Base-by-base conservation (phyloP, 225 moss, liverwort and hornwort genomes). In the Sphagnum contortum region DNA sequence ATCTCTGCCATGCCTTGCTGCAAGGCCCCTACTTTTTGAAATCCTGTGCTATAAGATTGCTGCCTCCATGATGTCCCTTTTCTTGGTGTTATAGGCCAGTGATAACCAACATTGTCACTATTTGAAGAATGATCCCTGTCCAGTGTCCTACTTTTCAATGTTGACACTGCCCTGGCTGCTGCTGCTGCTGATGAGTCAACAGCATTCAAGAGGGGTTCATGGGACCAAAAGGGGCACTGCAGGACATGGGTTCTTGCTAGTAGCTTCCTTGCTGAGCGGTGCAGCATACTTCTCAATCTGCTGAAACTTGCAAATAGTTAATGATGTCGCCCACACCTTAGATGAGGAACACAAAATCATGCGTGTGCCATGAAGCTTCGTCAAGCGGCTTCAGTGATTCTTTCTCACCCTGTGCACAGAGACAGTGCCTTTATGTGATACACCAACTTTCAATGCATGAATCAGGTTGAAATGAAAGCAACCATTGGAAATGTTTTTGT, bases 1-100 rank as follows among this genome's bases (percentile, higher is more conserved):
- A 75, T 77, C 68, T 80, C 83, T 53, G 79, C 80, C 83, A 80
- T 80, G 59, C 80, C 80, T 68, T 77, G 79, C 70, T 68, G 80
- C 64, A 77, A 57, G 12, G 72, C 69, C 14, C 77, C 74, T 53
- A 72, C 63, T 44, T 69, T 79, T 75, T 72, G 67, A 77, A 83
- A 50, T n/a, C 67, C 80, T 49, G 44, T 66, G 4, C 79, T 72
- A n/a, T 74, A 68, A 69, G 62, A 67, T 61, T 79, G 80, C 63
- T 72, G 56, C 57, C 62, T 70, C 45, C 65, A 68, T 54, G 66
- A 74, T 62, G 44, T 9, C 62, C 50, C 64, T 11, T 48, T 49
- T 56, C 57, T 72, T 44, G 66, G 66, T 45, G 61, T 10, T 29
- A 29, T 29, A 48, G 53, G 61, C 60, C 45, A 47, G 45, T 62